Evolutionary conservation across 2,329 filamentous ascomycete genomes (phyloP).

Genomic region (Neoarthrinium moseri): DNA sequence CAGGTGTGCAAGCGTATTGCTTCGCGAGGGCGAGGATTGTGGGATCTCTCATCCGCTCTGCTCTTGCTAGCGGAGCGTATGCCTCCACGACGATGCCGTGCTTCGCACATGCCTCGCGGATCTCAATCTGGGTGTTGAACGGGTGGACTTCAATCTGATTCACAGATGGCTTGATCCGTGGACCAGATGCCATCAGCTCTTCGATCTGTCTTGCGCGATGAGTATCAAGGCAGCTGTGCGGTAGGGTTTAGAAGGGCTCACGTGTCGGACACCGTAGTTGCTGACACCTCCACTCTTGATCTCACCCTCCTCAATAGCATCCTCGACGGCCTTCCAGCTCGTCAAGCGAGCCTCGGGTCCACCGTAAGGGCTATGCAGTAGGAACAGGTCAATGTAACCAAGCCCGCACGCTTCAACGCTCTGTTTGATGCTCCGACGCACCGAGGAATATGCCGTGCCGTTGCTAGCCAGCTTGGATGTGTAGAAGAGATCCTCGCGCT

Average conservation of each 20-base stretch:
- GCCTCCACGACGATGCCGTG: slow-evolving; percentile 73
- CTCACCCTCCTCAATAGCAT: slow-evolving; percentile 71
- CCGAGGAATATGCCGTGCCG: slow-evolving; percentile 62
- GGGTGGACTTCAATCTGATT: slow-evolving; percentile 84
- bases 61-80: slow-evolving; percentile 75
- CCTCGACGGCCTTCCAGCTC: slow-evolving; percentile 75
- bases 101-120: slow-evolving; percentile 63
- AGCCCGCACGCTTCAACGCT: slow-evolving; percentile 65
- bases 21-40: slow-evolving; percentile 59
- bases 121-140: slow-evolving; percentile 72
- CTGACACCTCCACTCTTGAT: slow-evolving; percentile 71
- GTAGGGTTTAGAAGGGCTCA: slow-evolving; percentile 32
- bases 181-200: slow-evolving; percentile 64
- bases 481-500: slow-evolving; percentile 72
- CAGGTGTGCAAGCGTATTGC: slow-evolving; percentile 69
- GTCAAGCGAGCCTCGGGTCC: slow-evolving; percentile 65
- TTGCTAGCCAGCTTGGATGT: slow-evolving; percentile 76
- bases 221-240: background rate
- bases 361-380: slow-evolving; percentile 78
- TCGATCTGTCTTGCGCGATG: slow-evolving; percentile 48
- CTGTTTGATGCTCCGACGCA: slow-evolving; percentile 63
- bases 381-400: slow-evolving; percentile 76
- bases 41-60: slow-evolving; percentile 67
- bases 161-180: slow-evolving; percentile 63
- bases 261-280: slow-evolving; percentile 76